Conservation (phyloP, 805 yeast species). For the Clavispora santaluciae region DNA sequence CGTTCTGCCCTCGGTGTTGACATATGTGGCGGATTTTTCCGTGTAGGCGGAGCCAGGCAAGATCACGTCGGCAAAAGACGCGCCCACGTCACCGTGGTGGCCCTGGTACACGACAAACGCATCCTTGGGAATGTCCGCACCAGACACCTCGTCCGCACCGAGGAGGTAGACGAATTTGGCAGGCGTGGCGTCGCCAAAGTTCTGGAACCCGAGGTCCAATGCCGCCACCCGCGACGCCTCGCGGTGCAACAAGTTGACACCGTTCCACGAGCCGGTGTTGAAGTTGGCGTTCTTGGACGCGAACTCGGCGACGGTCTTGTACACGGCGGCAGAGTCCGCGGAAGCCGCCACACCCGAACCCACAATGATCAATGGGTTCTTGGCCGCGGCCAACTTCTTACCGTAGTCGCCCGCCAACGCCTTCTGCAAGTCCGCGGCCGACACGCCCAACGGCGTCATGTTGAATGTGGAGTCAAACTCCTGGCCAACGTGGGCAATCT, state of each 20-base stretch:
- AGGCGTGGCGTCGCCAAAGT: conserved; percentile 39
- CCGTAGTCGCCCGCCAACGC: conserved; percentile 71
- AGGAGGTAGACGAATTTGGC: conserved; percentile 77
- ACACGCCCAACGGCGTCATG: conserved; percentile 57
- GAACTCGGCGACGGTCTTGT: conserved; percentile 56
- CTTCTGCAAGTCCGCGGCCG: conserved; percentile 48
- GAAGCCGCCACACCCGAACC: conserved; percentile 77
- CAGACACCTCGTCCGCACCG: conserved; percentile 77
- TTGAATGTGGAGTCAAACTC: conserved; percentile 73
- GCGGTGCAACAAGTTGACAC: conserved; percentile 74
- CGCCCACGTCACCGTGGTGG: conserved; percentile 88
- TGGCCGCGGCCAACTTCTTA: conserved; percentile 57
- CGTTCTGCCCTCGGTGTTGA: conserved; percentile 86
- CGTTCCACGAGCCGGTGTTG: conserved; percentile 74
- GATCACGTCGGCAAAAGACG: conserved; percentile 81
- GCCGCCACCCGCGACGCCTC: conserved; percentile 88
- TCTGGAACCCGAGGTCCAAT: conserved; percentile 74
- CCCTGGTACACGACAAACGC: conserved; percentile 89
- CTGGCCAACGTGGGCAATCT: conserved; percentile 71
- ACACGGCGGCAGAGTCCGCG: conserved; percentile 57
- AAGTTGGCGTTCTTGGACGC: conserved; percentile 52
- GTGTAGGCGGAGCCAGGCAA: conserved; percentile 88
- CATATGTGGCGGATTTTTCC: conserved; percentile 78
- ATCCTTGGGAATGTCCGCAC: conserved; percentile 69
- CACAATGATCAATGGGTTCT: conserved; percentile 70